A percentile compares a stretch with the other conserved stretches of the same genome.
These are phyloP conservation scores for Rhodotorula sp. DNA, from an alignment of 1,284 basidiomycete species.

Conservation along the genomic window DNA sequence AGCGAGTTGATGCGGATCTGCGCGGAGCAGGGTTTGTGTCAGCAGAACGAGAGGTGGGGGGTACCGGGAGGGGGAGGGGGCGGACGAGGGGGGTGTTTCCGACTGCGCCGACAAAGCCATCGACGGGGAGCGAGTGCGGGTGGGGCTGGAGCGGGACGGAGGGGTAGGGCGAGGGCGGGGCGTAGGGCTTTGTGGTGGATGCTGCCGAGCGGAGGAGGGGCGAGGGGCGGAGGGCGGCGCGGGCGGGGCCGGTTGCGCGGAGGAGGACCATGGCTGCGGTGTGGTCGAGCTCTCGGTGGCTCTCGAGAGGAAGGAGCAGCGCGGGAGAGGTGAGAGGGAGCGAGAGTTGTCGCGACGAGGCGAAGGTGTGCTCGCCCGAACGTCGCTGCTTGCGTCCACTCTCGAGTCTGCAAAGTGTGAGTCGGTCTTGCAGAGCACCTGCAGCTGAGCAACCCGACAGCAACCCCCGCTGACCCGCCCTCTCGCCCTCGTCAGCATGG, in stretches of 20 bases:
- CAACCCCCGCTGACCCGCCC: not conserved
- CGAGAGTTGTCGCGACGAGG: not conserved
- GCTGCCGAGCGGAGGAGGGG: not conserved
- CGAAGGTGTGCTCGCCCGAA: not conserved
- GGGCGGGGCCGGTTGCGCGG: conserved; percentile 1
- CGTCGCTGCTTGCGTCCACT: too few relatives aligned
- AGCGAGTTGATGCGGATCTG: conserved; percentile 81
- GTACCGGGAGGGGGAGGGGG: not conserved
- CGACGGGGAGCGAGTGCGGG: conserved; percentile 44
- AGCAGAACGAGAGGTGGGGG: not conserved
- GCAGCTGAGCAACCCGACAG: not conserved
- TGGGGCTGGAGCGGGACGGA: conserved; percentile 29
- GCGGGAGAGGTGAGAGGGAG: not conserved
- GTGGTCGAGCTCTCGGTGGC: not conserved
- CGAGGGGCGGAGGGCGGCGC: conserved; percentile 3
- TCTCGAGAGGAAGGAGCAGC: not conserved
- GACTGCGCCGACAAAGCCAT: conserved; percentile 84
- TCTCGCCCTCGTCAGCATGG: not conserved
- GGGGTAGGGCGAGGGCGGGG: conserved; percentile 7
- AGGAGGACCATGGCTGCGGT: not conserved
- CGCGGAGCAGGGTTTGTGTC: conserved; percentile 3
- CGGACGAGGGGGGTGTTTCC: conserved; percentile 89
- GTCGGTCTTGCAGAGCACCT: not conserved
- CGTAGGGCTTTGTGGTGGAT: not conserved
- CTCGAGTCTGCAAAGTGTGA: not conserved